These are phyloP conservation scores for Picea sitchensis DNA, from an alignment of 75 land plant species.

Conservation along the genomic window DNA sequence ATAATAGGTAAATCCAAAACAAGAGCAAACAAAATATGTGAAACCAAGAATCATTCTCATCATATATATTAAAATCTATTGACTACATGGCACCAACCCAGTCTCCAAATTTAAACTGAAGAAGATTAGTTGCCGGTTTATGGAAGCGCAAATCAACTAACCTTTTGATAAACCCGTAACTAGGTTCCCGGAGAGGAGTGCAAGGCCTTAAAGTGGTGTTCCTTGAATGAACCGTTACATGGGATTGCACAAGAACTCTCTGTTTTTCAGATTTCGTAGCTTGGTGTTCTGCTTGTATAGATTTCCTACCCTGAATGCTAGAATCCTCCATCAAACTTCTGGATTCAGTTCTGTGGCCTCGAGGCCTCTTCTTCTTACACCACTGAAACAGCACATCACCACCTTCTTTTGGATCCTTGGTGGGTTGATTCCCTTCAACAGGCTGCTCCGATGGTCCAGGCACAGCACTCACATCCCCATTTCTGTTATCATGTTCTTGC, in stretches of 20 bases:
- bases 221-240: not conserved
- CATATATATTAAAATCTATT: too few species aligned
- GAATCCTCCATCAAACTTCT: not conserved
- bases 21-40: not conserved
- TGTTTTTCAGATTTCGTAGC: constrained; percentile 4
- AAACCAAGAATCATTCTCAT: too few species aligned
- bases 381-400: constrained; percentile 7
- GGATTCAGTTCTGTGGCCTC: not conserved
- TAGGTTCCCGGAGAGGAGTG: not conserved
- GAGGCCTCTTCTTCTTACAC: constrained; percentile 8
- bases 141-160: not conserved
- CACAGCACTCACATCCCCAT: not conserved
- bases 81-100: too few species aligned
- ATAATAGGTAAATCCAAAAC: not conserved
- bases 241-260: not conserved
- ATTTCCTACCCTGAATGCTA: not conserved
- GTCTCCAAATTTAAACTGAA: too few species aligned
- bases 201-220: constrained; percentile 5
- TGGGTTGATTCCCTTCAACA: not conserved
- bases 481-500: constrained; percentile 1
- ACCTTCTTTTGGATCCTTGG: not conserved
- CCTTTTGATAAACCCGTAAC: not conserved
- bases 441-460: not conserved
- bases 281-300: not conserved
- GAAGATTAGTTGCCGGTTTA: too few species aligned